Evolutionary conservation across 2,329 filamentous ascomycete genomes (phyloP).

Genomic region (Rhynchosporium secalis): DNA sequence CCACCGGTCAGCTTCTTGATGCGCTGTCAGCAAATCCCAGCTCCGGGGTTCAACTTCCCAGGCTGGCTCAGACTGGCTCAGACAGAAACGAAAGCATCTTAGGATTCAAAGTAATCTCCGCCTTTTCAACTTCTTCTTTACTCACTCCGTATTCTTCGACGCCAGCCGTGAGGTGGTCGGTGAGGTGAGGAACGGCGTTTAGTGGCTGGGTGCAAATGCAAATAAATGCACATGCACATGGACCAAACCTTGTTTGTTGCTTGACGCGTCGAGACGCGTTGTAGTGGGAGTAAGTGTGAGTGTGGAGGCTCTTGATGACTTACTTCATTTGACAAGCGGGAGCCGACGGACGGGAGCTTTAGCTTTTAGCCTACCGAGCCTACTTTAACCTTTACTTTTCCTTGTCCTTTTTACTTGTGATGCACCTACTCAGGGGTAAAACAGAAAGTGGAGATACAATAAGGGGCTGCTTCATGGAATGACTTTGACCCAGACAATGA

Average conservation of each 20-base stretch:
- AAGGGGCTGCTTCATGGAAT: background rate
- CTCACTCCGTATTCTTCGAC: background rate
- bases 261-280: slow-evolving; percentile 3
- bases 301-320: background rate
- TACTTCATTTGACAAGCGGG: slow-evolving; percentile 5
- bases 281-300: background rate
- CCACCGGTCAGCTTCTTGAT: background rate
- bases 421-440: slow-evolving; percentile 4
- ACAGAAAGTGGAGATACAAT: background rate
- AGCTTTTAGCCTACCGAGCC: no score
- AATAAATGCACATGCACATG: background rate
- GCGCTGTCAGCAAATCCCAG: no score
- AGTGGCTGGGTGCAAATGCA: background rate
- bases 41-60: no score
- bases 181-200: background rate
- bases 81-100: no score
- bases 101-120: background rate
- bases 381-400: no score
- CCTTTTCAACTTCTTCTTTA: slow-evolving; percentile 4
- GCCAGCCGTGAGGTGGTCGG: background rate
- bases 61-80: no score
- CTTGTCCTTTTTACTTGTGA: no score
- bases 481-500: no score
- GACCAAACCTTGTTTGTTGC: slow-evolving; percentile 1
- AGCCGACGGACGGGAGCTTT: background rate